Conservation (phyloP, 352 stramenopile genomes). For the Thalassiosira mediterranea region DNA sequence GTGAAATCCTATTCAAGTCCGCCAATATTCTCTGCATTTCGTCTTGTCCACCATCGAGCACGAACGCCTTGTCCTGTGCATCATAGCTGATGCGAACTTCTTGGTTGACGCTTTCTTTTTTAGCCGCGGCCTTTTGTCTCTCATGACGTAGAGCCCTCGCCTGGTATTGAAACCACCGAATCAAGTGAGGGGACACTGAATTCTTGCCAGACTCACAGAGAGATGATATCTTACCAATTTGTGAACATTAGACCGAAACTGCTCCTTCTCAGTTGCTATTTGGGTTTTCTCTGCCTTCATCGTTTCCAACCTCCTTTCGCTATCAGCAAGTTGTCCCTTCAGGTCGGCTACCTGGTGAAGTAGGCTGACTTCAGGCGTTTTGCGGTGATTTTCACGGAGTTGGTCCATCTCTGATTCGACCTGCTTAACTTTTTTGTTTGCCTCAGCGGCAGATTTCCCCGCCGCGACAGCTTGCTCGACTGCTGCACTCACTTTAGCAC, state of each 20-base stretch:
- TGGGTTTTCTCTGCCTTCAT: constrained; percentile 40
- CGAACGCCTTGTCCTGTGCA: constrained; percentile 33
- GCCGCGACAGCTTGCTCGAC: constrained; percentile 36
- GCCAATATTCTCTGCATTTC: constrained; percentile 45
- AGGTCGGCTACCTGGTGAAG: constrained; percentile 45
- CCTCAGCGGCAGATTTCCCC: constrained; percentile 21
- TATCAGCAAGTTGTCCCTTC: constrained; percentile 49
- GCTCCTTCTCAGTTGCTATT: constrained; percentile 46
- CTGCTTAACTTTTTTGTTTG: constrained; percentile 45
- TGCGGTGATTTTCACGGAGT: constrained; percentile 39
- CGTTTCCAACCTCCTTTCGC: constrained; percentile 44
- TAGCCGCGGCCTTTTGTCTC: constrained; percentile 31
- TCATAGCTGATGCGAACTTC: constrained; percentile 45
- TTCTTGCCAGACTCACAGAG: not conserved
- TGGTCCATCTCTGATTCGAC: constrained; percentile 49
- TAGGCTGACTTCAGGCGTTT: constrained; percentile 46
- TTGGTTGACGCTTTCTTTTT: constrained; percentile 29
- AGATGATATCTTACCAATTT: constrained; percentile 43
- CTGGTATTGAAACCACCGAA: constrained; percentile 1
- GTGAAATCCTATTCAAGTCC: constrained; percentile 43
- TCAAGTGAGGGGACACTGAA: not conserved
- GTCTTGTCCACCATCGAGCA: constrained; percentile 25
- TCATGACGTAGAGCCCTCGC: constrained; percentile 47
- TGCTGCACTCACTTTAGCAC: constrained; percentile 44
- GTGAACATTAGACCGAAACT: constrained; percentile 52